phyloP scores from a whole-genome alignment of 2,329 filamentous ascomycete species.

The Neofusicoccum laricinum region DNA sequence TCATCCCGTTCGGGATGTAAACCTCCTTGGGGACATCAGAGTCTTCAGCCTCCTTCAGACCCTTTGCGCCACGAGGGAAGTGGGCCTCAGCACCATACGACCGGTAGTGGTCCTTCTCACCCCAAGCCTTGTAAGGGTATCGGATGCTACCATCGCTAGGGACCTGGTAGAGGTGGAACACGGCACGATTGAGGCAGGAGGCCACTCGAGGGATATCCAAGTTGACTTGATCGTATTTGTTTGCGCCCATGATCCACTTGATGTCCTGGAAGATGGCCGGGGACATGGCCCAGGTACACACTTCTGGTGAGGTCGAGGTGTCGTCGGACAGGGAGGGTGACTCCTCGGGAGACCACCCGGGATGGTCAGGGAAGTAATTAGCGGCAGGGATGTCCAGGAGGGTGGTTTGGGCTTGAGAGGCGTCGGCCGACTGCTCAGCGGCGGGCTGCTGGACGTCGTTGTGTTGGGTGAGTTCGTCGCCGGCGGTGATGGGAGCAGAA shows the following conservation, averaged over 20 bases:
- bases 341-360: background rate
- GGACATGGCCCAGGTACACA: background rate
- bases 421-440: too few relatives aligned
- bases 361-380: background rate
- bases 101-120: background rate
- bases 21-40: background rate
- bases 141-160: background rate
- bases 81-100: background rate
- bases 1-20: background rate
- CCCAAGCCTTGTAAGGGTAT: background rate
- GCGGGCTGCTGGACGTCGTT: too few relatives aligned
- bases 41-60: background rate
- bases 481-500: too few relatives aligned
- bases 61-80: background rate
- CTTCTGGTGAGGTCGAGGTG: background rate
- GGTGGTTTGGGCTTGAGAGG: too few relatives aligned
- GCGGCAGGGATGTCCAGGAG: too few relatives aligned
- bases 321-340: background rate
- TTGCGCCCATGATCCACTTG: background rate
- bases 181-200: background rate
- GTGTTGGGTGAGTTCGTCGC: too few relatives aligned
- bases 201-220: background rate
- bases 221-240: background rate
- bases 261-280: background rate
- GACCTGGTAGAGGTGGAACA: background rate